phyloP scores from a whole-genome alignment of 164 flowering plant species.

The Vitis vinifera region ASM3070453v1 NC_081816.1:22778501-22779000 shows the following conservation, averaged over 20 bases:
- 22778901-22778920: not conserved
- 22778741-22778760: no score
- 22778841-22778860: not conserved
- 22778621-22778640: slow-evolving; percentile 40
- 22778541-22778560: slow-evolving; percentile 76
- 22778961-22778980: not conserved
- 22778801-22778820: no score
- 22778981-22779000: slow-evolving; percentile 3
- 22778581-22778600: slow-evolving; percentile 85
- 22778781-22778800: no score
- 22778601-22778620: slow-evolving; percentile 81
- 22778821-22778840: not conserved
- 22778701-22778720: no score
- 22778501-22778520: slow-evolving; percentile 56
- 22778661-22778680: no score
- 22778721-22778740: no score
- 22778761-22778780: no score
- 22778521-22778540: slow-evolving; percentile 93
- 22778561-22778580: slow-evolving; percentile 82
- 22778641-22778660: not conserved
- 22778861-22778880: not conserved
- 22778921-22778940: not conserved
- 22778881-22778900: not conserved
- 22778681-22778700: no score
- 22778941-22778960: not conserved